A percentile compares a stretch with the other conserved stretches of the same genome.
These are phyloP conservation scores for Moesziomyces globuligerus DNA, from an alignment of 1,284 basidiomycete genomes.

Conservation along the genomic window DNA sequence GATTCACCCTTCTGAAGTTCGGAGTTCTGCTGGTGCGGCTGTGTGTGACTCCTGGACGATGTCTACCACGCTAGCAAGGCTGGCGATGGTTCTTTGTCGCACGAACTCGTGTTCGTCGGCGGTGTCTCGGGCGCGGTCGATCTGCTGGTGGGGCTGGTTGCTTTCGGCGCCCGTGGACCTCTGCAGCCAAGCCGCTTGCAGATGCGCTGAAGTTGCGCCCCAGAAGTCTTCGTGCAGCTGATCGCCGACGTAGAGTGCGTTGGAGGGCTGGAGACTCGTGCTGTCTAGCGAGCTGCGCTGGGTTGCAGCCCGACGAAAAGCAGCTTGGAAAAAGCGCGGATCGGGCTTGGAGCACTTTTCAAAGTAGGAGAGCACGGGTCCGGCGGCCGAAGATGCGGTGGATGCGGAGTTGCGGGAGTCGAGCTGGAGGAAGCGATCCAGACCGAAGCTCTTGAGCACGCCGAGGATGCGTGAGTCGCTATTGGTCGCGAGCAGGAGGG, in stretches of 20 bases:
- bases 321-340: conserved; percentile 39
- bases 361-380: conserved; percentile 46
- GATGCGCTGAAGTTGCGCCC: conserved; percentile 41
- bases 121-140: conserved; percentile 1
- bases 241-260: conserved; percentile 52
- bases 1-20: no score
- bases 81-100: conserved; percentile 14
- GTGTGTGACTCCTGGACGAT: conserved; percentile 10
- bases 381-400: neutral
- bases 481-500: conserved; percentile 46
- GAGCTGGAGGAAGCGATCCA: conserved; percentile 41
- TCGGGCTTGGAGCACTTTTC: conserved; percentile 46
- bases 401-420: conserved; percentile 1
- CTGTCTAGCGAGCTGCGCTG: no score
- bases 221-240: conserved; percentile 54
- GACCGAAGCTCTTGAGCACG: conserved; percentile 33
- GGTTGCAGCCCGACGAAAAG: conserved; percentile 18
- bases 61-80: conserved; percentile 15
- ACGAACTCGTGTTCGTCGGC: conserved; percentile 5
- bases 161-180: conserved; percentile 16
- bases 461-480: conserved; percentile 46
- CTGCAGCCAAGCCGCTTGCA: conserved; percentile 49
- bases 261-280: neutral
- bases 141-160: conserved; percentile 31
- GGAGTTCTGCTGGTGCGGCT: no score